Percentiles rank a stretch among this genome's conserved stretches.
Conservation (phyloP, 2,329 filamentous ascomycete genomes). For the Purpureocillium takamizusanense region DNA sequence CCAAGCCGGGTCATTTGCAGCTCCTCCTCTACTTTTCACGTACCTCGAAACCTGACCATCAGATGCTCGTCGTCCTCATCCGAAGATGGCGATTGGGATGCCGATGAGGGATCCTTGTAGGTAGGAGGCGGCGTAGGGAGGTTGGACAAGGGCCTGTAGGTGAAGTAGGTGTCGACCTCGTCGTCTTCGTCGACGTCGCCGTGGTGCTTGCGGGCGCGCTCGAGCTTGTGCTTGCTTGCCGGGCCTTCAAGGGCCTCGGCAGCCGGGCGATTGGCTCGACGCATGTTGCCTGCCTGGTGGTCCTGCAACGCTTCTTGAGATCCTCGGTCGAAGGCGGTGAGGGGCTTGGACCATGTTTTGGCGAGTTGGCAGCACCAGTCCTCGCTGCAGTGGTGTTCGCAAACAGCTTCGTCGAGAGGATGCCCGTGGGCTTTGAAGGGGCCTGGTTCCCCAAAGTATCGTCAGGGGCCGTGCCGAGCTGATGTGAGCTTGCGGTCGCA, state of each 20-base stretch:
- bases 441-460: no score
- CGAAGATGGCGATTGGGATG: slow-evolving; percentile 19
- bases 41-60: slow-evolving; percentile 29
- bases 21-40: slow-evolving; percentile 6
- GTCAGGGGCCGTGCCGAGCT: no score
- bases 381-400: neutral
- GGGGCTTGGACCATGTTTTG: slow-evolving; percentile 8
- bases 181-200: slow-evolving; percentile 16
- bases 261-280: slow-evolving; percentile 1
- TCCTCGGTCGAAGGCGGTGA: slow-evolving; percentile 1
- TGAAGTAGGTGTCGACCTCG: slow-evolving; percentile 47
- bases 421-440: no score
- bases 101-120: slow-evolving; percentile 31
- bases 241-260: neutral
- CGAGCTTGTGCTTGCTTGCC: no score
- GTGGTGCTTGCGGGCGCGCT: neutral
- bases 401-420: no score
- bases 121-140: slow-evolving; percentile 58
- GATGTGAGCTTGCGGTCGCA: no score
- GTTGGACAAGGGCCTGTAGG: slow-evolving; percentile 59
- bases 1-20: neutral
- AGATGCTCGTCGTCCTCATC: slow-evolving; percentile 35
- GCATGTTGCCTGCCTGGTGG: slow-evolving; percentile 4
- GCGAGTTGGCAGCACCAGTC: neutral
- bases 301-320: slow-evolving; percentile 2